Evolutionary conservation across 495 filamentous ascomycete species (phyloP).

Genomic region (Rhypophila decipiens): DNA sequence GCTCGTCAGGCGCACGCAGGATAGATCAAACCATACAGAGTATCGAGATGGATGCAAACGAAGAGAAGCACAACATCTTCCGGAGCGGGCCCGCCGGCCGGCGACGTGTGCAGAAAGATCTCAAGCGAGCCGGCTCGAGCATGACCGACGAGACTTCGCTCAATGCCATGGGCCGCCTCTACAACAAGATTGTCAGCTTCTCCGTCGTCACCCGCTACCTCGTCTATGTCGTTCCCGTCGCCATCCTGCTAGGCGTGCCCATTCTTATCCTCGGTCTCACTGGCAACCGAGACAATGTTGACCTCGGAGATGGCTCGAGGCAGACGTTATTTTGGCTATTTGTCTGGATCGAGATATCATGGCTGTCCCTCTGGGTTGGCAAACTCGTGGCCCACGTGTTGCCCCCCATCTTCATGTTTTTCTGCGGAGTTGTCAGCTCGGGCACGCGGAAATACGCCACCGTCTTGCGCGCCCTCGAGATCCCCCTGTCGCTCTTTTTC

Average conservation of each 20-base stretch:
- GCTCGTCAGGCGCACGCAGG: constrained; percentile 45
- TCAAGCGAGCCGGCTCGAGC: constrained; percentile 47
- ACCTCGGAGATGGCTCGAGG: constrained; percentile 37
- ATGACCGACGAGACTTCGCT: constrained; percentile 53
- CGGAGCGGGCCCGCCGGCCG: constrained; percentile 41
- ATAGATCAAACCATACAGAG: constrained; percentile 30
- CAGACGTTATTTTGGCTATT: constrained; percentile 69
- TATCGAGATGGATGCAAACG: constrained; percentile 19
- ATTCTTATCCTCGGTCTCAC: constrained; percentile 65
- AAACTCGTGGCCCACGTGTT: constrained; percentile 76
- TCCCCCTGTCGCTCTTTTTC: constrained; percentile 78
- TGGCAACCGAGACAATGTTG: constrained; percentile 25
- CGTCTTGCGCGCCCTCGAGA: constrained; percentile 71
- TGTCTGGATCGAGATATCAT: constrained; percentile 86
- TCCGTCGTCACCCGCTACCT: constrained; percentile 83
- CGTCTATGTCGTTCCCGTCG: constrained; percentile 79
- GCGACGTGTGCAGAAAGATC: constrained; percentile 46
- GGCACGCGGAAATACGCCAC: constrained; percentile 89
- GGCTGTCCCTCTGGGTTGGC: constrained; percentile 79
- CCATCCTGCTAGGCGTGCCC: constrained; percentile 66
- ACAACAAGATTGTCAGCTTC: constrained; percentile 76
- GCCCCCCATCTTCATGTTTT: constrained; percentile 78
- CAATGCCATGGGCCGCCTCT: constrained; percentile 80
- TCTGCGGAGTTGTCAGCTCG: constrained; percentile 82
- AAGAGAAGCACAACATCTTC: constrained; percentile 44